Base-by-base conservation (phyloP, 176 grass and related monocot genomes). In the Triticum urartu region DNA sequence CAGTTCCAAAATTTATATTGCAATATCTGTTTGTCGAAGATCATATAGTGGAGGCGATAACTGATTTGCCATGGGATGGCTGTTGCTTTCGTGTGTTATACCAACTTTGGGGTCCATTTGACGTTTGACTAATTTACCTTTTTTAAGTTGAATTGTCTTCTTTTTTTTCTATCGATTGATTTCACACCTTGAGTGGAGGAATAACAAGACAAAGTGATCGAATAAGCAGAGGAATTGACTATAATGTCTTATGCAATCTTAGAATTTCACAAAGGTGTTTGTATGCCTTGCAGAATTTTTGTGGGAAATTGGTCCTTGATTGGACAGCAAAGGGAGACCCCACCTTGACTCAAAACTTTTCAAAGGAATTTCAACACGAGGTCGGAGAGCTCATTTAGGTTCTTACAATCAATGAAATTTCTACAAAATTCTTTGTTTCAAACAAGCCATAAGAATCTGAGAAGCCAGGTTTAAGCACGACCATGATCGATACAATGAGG, bases 21-120 rank as follows among this genome's bases (percentile, higher is more conserved):
- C 78, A 43, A 72, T 66, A 85, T 68, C 76, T 48, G 62, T 91
- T 84, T 91, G 28, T 69, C 52, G 78, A 40, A 76, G 33, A 69
- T 79, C 69, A 75, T 78, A 76, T 60, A 30, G 11, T 78, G 45
- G 45, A 62, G 68, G 80, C 67, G 68, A 81, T 79, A 76, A 68
- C 54, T 32, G 62, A 81, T 79, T 64, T 67, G 81, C 83, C 63
- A 61, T 18, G 20, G 26, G 72, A 60, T 73, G 68, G 65, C 11
- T 84, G 83, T 85, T 84, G 48, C 28, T 63, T 80, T 5, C n/a
- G 62, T 85, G 50, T 84, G 84, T 61, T 84, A 59, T 70, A 63
- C 62, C 32, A 61, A 60, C 77, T 80, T 64, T 48, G 59, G 26
- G 43, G 5, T 73, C 80, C 73, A 10, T 81, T 87, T 15, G 76